These are phyloP conservation scores for Neopestalotiopsis sp. DNA, from an alignment of 2,329 filamentous ascomycete species.

Conservation along the genomic window DNA sequence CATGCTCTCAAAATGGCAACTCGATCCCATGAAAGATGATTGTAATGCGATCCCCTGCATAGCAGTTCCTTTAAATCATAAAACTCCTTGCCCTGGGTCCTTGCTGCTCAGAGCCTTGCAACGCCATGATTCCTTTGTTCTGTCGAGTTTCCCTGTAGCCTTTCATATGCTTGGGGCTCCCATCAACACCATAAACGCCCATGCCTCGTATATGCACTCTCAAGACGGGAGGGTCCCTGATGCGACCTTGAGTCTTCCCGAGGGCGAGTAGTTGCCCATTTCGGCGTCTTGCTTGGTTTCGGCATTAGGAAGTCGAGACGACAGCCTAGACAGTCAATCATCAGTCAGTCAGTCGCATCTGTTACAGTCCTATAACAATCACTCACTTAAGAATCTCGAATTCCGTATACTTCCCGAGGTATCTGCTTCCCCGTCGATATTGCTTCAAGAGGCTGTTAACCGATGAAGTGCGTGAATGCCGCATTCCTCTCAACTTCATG, in stretches of 20 bases:
- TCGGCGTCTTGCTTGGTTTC: background rate
- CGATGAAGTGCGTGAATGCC: conserved; percentile 48
- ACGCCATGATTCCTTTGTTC: background rate
- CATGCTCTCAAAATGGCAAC: background rate
- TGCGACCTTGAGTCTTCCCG: background rate
- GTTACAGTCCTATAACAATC: background rate
- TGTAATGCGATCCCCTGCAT: background rate
- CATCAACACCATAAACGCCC: background rate
- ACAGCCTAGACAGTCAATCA: background rate
- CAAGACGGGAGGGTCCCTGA: background rate
- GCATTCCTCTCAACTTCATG: conserved; percentile 57
- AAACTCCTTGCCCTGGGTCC: background rate
- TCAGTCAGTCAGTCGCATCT: background rate
- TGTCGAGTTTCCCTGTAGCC: background rate
- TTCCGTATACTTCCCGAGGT: conserved; percentile 72
- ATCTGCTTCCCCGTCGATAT: conserved; percentile 74
- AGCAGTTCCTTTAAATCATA: background rate
- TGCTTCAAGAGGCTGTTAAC: conserved; percentile 66
- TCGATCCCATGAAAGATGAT: background rate
- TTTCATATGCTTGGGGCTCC: background rate
- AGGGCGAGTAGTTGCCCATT: background rate
- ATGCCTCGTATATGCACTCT: background rate
- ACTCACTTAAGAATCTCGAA: conserved; percentile 81
- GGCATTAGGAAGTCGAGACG: conserved; percentile 2
- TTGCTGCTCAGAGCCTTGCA: background rate